phyloP scores from a whole-genome alignment of 805 yeast genomes.

The Starmerella geochares region DNA sequence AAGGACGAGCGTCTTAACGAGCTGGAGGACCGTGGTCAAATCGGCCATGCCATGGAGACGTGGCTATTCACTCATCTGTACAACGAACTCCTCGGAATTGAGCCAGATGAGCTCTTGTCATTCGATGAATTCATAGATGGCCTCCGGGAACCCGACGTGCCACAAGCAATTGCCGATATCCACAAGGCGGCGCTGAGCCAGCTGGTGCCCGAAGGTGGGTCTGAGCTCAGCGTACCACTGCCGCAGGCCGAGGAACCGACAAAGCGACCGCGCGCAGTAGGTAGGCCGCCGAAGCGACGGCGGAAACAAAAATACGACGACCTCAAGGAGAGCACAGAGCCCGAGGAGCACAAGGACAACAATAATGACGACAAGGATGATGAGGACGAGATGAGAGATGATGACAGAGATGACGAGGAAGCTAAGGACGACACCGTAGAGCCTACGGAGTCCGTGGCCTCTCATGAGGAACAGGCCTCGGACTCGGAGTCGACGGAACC shows the following conservation, averaged over 20 bases:
- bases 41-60: constrained; percentile 39
- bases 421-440: constrained; percentile 23
- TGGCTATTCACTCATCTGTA: constrained; percentile 72
- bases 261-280: neutral
- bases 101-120: constrained; percentile 43
- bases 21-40: constrained; percentile 11
- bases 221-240: constrained; percentile 31
- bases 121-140: constrained; percentile 67
- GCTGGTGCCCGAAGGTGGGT: constrained; percentile 40
- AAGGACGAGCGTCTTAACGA: constrained; percentile 12
- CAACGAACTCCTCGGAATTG: constrained; percentile 52
- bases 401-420: constrained; percentile 27
- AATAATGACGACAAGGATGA: constrained; percentile 14
- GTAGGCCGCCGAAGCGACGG: constrained; percentile 10
- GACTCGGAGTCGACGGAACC: neutral
- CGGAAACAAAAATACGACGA: constrained; percentile 7
- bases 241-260: constrained; percentile 31
- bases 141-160: constrained; percentile 31
- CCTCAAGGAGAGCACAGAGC: constrained; percentile 26
- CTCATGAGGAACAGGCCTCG: constrained; percentile 6
- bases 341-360: constrained; percentile 29
- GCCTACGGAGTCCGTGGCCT: constrained; percentile 11
- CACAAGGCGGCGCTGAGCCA: constrained; percentile 56
- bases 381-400: constrained; percentile 11
- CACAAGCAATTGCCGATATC: constrained; percentile 48